Conservation (phyloP, 768 basidiomycete species). For the Collybia mongolica region DNA sequence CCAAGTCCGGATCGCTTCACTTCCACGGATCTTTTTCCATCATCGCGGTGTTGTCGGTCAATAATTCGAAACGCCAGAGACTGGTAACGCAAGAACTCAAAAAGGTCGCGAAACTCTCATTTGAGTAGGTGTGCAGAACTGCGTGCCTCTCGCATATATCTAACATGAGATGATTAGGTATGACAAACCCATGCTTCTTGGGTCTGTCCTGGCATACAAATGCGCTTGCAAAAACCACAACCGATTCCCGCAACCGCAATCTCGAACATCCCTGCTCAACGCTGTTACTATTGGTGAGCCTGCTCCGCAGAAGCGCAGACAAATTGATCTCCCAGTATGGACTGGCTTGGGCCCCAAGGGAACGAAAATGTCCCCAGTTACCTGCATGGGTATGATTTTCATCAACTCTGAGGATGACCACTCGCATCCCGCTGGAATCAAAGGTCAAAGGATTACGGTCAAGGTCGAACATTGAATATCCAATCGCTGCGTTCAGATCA, state of each 20-base stretch:
- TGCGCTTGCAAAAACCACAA: neutral
- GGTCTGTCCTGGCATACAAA: neutral
- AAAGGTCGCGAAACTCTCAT: conserved; percentile 19
- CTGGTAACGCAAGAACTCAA: conserved; percentile 25
- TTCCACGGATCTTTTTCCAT: conserved; percentile 29
- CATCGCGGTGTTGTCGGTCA: conserved; percentile 19
- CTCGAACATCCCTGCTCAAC: neutral
- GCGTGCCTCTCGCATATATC: neutral
- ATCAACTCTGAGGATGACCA: neutral
- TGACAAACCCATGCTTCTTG: neutral
- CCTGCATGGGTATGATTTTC: neutral
- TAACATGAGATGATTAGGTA: neutral
- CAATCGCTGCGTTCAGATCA: too few species aligned
- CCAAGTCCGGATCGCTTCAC: conserved; percentile 7
- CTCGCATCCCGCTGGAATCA: neutral
- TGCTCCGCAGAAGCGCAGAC: neutral
- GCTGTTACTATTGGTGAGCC: neutral
- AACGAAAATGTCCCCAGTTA: neutral
- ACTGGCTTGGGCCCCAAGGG: neutral
- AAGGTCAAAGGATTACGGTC: neutral
- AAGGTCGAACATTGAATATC: neutral
- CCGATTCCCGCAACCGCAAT: neutral
- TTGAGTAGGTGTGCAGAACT: neutral
- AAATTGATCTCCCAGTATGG: neutral
- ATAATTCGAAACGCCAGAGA: conserved; percentile 19